These are phyloP conservation scores for Nothophaeocryptopus gaeumannii DNA, from an alignment of 2,329 filamentous ascomycete genomes.

Conservation along the genomic window DNA sequence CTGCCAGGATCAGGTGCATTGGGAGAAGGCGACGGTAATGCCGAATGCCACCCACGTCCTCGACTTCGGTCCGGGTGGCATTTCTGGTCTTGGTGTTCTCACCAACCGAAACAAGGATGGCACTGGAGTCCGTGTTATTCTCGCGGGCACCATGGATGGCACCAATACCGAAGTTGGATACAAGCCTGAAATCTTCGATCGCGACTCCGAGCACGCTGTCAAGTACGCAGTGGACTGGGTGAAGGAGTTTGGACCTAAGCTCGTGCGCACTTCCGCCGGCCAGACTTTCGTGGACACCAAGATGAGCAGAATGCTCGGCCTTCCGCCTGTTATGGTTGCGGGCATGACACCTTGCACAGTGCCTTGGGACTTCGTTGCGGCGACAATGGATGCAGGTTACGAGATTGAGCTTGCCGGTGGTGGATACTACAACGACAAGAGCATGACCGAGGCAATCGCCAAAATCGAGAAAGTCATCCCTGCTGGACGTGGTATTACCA, in stretches of 20 bases:
- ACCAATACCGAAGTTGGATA: slow-evolving; percentile 90
- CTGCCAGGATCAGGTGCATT: slow-evolving; percentile 88
- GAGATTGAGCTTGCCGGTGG: slow-evolving; percentile 87
- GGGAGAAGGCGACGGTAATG: slow-evolving; percentile 93
- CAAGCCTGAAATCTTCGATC: slow-evolving; percentile 96
- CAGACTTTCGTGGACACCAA: slow-evolving; percentile 94
- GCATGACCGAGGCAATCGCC: slow-evolving; percentile 75
- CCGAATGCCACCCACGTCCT: slow-evolving; percentile 87
- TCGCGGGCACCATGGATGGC: slow-evolving; percentile 89
- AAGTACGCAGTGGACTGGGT: slow-evolving; percentile 98
- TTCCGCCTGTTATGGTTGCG: slow-evolving; percentile 84
- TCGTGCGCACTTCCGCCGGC: slow-evolving; percentile 84
- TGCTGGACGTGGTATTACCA: slow-evolving; percentile 78
- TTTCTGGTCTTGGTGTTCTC: slow-evolving; percentile 90
- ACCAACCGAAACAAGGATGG: slow-evolving; percentile 99
- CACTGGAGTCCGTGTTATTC: slow-evolving; percentile 91
- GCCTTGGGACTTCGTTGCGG: slow-evolving; percentile 85
- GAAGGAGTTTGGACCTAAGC: slow-evolving; percentile 88
- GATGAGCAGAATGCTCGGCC: slow-evolving; percentile 81
- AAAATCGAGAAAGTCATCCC: slow-evolving; percentile 85
- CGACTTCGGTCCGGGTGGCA: slow-evolving; percentile 94
- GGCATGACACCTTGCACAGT: slow-evolving; percentile 93
- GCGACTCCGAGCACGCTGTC: slow-evolving; percentile 90
- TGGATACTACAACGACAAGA: slow-evolving; percentile 80
- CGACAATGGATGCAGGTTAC: slow-evolving; percentile 93